Percentiles rank a stretch among this genome's conserved stretches.
These are phyloP conservation scores for Vigna nakashimae DNA, from an alignment of 306 rosid species.

Conservation along the genomic window DNA sequence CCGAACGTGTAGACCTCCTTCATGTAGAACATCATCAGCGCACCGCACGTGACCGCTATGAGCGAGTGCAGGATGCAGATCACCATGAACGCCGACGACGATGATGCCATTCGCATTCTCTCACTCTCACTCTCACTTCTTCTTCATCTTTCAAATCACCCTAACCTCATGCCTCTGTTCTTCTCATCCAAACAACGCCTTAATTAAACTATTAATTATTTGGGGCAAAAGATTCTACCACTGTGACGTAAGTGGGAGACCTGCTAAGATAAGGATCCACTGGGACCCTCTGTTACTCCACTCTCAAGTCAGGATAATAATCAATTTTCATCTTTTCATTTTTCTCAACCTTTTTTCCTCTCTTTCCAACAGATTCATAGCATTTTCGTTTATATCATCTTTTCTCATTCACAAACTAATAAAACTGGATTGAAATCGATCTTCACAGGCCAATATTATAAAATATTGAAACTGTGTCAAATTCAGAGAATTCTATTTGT, in stretches of 20 bases:
- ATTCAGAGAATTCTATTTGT: no score
- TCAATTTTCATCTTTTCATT: no score
- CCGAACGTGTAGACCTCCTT: conserved; percentile 83
- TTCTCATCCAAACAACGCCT: background rate
- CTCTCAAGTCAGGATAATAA: background rate
- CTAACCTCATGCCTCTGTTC: background rate
- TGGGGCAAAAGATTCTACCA: background rate
- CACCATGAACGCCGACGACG: conserved; percentile 72
- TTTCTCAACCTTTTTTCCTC: no score
- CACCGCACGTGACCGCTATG: conserved; percentile 71
- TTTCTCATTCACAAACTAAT: no score
- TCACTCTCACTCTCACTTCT: background rate
- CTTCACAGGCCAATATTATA: no score
- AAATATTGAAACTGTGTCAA: no score
- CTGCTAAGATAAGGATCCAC: background rate
- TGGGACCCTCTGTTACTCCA: background rate
- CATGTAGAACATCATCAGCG: conserved; percentile 96
- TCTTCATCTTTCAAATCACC: conserved; percentile 7
- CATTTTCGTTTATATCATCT: no score
- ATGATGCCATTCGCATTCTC: conserved; percentile 44
- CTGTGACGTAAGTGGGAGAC: background rate
- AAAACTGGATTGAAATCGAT: no score
- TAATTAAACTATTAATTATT: no score
- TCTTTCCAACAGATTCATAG: no score
- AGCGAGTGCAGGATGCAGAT: conserved; percentile 83